phyloP scores from a whole-genome alignment of 805 yeast genomes.

The Phaffomyces thermotolerans region DNA sequence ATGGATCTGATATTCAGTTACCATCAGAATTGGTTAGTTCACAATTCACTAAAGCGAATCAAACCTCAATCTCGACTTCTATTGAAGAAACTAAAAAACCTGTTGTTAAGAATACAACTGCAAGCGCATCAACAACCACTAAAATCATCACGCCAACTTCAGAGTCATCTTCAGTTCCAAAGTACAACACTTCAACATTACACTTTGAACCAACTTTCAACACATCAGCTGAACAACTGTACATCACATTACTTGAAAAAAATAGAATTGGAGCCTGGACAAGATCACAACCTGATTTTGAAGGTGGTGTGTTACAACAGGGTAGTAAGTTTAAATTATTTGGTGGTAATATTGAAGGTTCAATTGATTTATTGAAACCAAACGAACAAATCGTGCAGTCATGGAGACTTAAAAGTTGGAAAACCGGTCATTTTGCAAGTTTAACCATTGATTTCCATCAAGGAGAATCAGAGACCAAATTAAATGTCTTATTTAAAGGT shows the following conservation, averaged over 20 bases:
- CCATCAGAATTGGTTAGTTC: slow-evolving; percentile 60
- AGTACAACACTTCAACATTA: slow-evolving; percentile 74
- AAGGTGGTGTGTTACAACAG: slow-evolving; percentile 36
- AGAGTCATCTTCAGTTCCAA: slow-evolving; percentile 34
- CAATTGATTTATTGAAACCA: slow-evolving; percentile 50
- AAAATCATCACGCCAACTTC: slow-evolving; percentile 12
- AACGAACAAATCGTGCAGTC: slow-evolving; percentile 56
- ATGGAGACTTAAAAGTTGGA: slow-evolving; percentile 93
- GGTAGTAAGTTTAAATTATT: slow-evolving; percentile 66
- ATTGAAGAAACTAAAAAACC: slow-evolving; percentile 8
- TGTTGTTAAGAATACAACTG: slow-evolving; percentile 1
- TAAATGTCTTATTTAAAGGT: slow-evolving; percentile 75
- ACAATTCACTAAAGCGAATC: slow-evolving; percentile 45
- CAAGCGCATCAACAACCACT: slow-evolving; percentile 10
- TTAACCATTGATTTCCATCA: slow-evolving; percentile 62
- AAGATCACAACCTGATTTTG: slow-evolving; percentile 55
- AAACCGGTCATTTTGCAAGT: slow-evolving; percentile 69
- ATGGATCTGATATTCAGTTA: slow-evolving; percentile 85
- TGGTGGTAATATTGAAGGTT: slow-evolving; percentile 82
- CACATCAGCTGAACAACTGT: slow-evolving; percentile 83
- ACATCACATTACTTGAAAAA: slow-evolving; percentile 67
- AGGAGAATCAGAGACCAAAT: slow-evolving; percentile 76
- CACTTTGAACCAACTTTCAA: slow-evolving; percentile 75
- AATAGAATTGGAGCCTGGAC: slow-evolving; percentile 88
- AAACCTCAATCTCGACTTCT: slow-evolving; percentile 16